phyloP scores from a whole-genome alignment of 177 flowering plant species.

The Vitis hybrid region DNA sequence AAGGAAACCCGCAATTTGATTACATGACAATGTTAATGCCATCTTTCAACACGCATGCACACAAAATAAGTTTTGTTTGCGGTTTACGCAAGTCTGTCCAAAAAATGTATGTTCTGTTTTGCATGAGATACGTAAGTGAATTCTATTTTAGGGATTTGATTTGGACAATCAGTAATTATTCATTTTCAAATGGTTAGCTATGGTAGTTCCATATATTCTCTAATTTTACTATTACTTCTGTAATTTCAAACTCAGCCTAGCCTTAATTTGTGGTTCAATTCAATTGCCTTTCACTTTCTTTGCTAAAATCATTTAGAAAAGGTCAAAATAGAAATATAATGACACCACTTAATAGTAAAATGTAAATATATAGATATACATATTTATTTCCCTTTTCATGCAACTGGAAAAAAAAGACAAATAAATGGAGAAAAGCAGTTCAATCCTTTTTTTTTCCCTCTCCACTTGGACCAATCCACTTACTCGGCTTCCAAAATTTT shows the following conservation, averaged over 20 bases:
- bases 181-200: background rate
- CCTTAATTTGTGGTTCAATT: background rate
- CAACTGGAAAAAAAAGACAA: background rate
- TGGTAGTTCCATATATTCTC: background rate
- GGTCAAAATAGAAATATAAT: background rate
- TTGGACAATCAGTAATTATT: background rate
- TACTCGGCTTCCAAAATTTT: background rate
- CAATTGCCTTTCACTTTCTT: background rate
- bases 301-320: background rate
- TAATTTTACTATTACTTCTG: background rate
- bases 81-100: slow-evolving; percentile 1
- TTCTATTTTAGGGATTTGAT: background rate
- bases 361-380: background rate
- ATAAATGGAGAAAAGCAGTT: background rate
- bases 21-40: background rate
- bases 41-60: background rate
- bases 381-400: background rate
- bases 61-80: background rate
- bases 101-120: background rate
- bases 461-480: no score
- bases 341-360: background rate
- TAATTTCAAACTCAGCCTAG: background rate
- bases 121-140: background rate
- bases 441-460: no score
- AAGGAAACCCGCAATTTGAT: background rate